Conservation (phyloP, 1,139 yeast genomes). For the Yamadazyma siamensis region DNA sequence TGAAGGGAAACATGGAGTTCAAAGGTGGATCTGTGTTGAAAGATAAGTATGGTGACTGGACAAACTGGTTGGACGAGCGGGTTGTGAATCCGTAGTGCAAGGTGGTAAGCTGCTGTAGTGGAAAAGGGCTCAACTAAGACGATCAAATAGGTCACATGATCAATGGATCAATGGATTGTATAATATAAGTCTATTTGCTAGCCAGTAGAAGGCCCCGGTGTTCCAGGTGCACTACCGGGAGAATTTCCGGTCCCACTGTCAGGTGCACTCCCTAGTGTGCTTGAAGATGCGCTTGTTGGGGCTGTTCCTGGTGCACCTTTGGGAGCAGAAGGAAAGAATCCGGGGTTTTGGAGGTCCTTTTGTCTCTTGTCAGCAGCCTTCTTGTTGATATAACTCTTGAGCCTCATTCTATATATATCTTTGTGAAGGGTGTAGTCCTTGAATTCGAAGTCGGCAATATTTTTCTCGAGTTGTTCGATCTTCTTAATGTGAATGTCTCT, state of each 20-base stretch:
- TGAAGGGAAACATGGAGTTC: constrained; percentile 75
- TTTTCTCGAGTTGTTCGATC: constrained; percentile 17
- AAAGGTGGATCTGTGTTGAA: constrained; percentile 67
- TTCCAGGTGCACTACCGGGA: neutral
- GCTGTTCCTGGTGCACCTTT: constrained; percentile 11
- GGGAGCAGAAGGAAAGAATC: constrained; percentile 60
- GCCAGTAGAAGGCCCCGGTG: neutral
- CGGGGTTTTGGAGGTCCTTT: constrained; percentile 39
- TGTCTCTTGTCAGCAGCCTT: constrained; percentile 35
- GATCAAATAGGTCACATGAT: no score
- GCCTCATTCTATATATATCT: constrained; percentile 51
- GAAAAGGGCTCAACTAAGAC: no score
- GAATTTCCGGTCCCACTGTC: neutral
- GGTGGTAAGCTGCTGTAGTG: no score
- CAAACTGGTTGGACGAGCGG: constrained; percentile 74
- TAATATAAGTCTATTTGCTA: no score
- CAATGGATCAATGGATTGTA: no score
- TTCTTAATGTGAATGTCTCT: constrained; percentile 20
- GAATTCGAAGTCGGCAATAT: constrained; percentile 30
- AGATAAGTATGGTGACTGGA: constrained; percentile 57
- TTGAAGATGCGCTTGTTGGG: no score
- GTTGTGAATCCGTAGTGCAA: constrained; percentile 48
- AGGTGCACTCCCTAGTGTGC: no score
- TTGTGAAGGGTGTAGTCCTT: constrained; percentile 49
- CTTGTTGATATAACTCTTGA: constrained; percentile 39